phyloP scores from a whole-genome alignment of 1,139 yeast genomes.

The Debaryomycetaceae sp. region DNA sequence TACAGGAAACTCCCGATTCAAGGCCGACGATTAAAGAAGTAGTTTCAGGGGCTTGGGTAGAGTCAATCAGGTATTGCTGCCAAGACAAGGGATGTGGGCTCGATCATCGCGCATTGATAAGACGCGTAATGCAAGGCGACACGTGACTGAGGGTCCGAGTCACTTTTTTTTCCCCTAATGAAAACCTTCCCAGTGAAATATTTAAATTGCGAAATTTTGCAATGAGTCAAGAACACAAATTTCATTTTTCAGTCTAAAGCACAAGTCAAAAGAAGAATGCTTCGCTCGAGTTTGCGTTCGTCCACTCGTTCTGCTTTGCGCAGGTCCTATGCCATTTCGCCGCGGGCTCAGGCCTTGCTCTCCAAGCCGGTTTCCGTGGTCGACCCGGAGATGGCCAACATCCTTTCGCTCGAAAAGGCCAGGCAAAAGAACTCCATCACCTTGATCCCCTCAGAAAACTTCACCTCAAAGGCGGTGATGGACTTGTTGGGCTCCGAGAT shows the following conservation, averaged over 20 bases:
- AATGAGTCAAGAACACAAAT: too few species aligned
- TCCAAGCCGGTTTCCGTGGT: conserved; percentile 55
- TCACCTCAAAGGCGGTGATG: conserved; percentile 90
- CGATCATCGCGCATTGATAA: neutral
- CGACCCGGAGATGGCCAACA: conserved; percentile 81
- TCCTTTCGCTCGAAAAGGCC: conserved; percentile 58
- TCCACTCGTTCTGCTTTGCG: conserved; percentile 10
- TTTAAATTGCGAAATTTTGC: too few species aligned
- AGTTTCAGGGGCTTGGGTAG: neutral
- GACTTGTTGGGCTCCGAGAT: conserved; percentile 90
- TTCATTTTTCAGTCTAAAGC: too few species aligned
- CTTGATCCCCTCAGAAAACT: conserved; percentile 88
- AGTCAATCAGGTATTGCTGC: neutral
- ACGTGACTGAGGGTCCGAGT: neutral
- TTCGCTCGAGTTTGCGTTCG: conserved; percentile 13
- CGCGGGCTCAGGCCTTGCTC: conserved; percentile 40
- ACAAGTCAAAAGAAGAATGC: conserved; percentile 5
- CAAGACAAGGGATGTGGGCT: neutral
- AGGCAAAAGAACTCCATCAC: conserved; percentile 89
- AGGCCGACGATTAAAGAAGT: neutral
- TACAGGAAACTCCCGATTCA: neutral
- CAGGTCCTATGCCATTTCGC: conserved; percentile 35
- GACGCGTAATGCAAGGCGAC: neutral
- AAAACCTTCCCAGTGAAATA: neutral
- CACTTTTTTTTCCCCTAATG: neutral